phyloP scores from a whole-genome alignment of 345 rosid species.

The Salix purpurea region DNA sequence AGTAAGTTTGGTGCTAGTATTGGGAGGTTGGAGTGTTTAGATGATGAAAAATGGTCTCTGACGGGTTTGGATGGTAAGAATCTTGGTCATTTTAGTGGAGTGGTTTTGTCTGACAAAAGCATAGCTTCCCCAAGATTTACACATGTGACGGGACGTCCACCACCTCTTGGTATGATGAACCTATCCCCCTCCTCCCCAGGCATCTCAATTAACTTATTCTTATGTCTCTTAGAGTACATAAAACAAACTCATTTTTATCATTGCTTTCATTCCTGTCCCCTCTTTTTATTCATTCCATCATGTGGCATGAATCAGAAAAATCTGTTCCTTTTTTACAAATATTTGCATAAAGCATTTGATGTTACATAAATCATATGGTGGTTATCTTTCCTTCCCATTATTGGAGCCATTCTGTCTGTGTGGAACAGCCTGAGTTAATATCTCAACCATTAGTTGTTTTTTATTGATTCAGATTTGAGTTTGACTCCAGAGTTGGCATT shows the following conservation, averaged over 20 bases:
- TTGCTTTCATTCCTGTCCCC: no score
- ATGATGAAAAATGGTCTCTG: conserved; percentile 56
- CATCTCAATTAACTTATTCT: not conserved
- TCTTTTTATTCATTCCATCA: not conserved
- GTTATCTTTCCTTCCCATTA: not conserved
- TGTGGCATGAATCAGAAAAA: not conserved
- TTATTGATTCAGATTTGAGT: conserved; percentile 50
- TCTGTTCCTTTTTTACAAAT: not conserved
- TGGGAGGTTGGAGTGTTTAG: conserved; percentile 68
- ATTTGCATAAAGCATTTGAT: not conserved
- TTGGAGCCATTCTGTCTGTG: not conserved
- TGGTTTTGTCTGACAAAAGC: conserved; percentile 69
- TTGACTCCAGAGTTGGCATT: conserved; percentile 44
- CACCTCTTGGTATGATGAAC: conserved; percentile 55
- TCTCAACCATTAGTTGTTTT: conserved; percentile 1
- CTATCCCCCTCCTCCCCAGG: not conserved
- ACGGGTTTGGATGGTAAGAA: conserved; percentile 52
- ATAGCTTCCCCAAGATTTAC: conserved; percentile 60
- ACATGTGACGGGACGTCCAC: conserved; percentile 47
- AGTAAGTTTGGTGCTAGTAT: conserved; percentile 59
- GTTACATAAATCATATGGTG: not conserved
- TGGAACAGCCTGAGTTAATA: conserved; percentile 4
- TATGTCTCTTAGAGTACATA: no score
- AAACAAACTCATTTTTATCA: no score
- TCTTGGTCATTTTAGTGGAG: conserved; percentile 59